Base-by-base conservation (phyloP, 768 basidiomycete genomes). In the Suillus bovinus region DNA sequence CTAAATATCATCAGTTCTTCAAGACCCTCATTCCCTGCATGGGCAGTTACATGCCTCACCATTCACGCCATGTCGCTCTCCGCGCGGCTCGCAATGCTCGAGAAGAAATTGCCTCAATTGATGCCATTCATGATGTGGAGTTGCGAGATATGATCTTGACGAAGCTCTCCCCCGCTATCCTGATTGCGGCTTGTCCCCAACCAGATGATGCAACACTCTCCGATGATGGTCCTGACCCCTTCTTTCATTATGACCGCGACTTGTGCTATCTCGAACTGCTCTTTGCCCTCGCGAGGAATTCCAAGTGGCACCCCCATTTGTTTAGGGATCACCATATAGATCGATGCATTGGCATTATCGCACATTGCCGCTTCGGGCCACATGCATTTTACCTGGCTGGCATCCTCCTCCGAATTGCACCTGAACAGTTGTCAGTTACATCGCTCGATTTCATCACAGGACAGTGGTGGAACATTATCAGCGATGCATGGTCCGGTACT, bases 401-500 rank as follows among this genome's bases (percentile, higher is more conserved):
- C 17, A 52, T 52, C 29, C 17, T 52, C 50, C 50, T 52, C 50
- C 50, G 5, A 20, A 31, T 52, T 10, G 50, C 50, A 31, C 17
- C 50, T 29, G 50, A 31, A 20, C 50, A 52, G 17, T 20, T 6
- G 5, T 52, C 50, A 3, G 17, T 11, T 3, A 31, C 10, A 31
- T 3, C 29, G 2, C 50, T 52, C 29, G 29, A 29, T 29, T 20
- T 29, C 31, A 50, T 50, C 20, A 31, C 50, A 52, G 50, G 29
- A 10, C 4, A 52, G 50, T 52, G 50, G 50, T 52, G 50, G 50
- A 20, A 6, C 17, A 6, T 11, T 5, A 52, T n/a, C 2, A 27
- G 16, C 0, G 1, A 1, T 1, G 24, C 47, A 27, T 49, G 47
- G 46, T 0, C 0, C 22, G 0, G 1, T 14, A 6, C 22, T 7